These are phyloP conservation scores for Trypanosoma theileri DNA, from an alignment of 208 protist genomes.

Conservation along the genomic window DNA sequence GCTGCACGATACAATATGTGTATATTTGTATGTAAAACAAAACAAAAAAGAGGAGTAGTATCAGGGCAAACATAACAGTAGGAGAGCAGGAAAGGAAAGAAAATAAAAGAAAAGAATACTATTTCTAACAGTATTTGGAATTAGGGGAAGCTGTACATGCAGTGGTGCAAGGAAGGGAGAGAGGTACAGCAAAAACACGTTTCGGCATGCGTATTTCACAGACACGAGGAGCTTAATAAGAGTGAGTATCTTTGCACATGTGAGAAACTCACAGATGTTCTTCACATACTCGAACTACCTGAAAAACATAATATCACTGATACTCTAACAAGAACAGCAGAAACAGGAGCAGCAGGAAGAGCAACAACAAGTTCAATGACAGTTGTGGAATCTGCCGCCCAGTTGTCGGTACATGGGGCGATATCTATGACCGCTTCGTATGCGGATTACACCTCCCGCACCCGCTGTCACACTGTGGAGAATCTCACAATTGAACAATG, in stretches of 20 bases:
- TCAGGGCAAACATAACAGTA: no score
- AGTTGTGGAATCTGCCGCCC: neutral
- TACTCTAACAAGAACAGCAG: neutral
- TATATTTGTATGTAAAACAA: no score
- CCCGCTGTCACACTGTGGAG: constrained; percentile 42
- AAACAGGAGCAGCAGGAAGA: neutral
- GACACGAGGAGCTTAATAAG: constrained; percentile 26
- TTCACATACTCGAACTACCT: constrained; percentile 12
- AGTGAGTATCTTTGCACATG: constrained; percentile 25
- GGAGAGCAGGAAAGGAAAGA: neutral
- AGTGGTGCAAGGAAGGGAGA: neutral
- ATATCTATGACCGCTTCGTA: constrained; percentile 46
- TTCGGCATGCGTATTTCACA: constrained; percentile 25
- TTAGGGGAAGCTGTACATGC: no score
- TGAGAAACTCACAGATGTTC: constrained; percentile 17
- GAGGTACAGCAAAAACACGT: neutral
- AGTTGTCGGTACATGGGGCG: constrained; percentile 18
- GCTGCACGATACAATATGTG: no score
- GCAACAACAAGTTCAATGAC: neutral
- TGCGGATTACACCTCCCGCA: constrained; percentile 40
- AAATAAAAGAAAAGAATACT: neutral
- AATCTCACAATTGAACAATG: constrained; percentile 21
- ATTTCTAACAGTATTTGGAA: neutral
- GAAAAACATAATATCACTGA: neutral
- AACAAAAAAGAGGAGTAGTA: no score